phyloP scores from a whole-genome alignment of 768 basidiomycete genomes.

The Leccinum boreale region DNA sequence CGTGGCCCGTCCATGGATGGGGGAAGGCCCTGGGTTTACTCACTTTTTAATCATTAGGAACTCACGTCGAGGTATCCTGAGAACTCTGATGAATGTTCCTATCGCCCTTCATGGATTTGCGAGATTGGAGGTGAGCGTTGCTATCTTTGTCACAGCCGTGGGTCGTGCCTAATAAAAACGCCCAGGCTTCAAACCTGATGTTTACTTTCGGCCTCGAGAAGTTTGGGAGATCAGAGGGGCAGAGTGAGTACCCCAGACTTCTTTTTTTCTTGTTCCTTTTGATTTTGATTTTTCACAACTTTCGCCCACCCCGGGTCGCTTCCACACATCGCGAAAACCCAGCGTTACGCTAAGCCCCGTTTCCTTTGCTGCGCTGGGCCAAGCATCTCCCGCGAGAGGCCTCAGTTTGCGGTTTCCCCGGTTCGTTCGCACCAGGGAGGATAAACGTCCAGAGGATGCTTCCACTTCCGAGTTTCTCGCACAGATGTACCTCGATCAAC shows the following conservation, averaged over 20 bases:
- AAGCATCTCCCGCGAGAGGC: slow-evolving; percentile 57
- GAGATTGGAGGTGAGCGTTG: slow-evolving; percentile 55
- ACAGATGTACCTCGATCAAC: slow-evolving; percentile 64
- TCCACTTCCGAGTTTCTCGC: slow-evolving; percentile 70
- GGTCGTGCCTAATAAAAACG: not conserved
- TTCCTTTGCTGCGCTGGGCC: slow-evolving; percentile 71
- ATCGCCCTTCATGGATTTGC: slow-evolving; percentile 53
- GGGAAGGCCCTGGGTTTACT: not conserved
- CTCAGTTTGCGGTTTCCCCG: slow-evolving; percentile 86
- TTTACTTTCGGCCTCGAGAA: slow-evolving; percentile 68
- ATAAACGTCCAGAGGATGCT: slow-evolving; percentile 71
- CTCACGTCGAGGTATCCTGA: slow-evolving; percentile 63
- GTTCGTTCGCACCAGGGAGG: slow-evolving; percentile 70
- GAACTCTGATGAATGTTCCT: slow-evolving; percentile 51
- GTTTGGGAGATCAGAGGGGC: slow-evolving; percentile 91
- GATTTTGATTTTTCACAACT: not conserved
- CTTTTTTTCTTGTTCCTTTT: not conserved
- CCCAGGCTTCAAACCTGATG: slow-evolving; percentile 58
- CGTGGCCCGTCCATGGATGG: not conserved
- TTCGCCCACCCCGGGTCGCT: not conserved
- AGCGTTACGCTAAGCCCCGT: slow-evolving; percentile 85
- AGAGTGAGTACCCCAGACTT: slow-evolving; percentile 43
- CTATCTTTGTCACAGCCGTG: not conserved
- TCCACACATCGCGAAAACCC: not conserved
- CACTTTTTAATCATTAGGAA: slow-evolving; percentile 39